Base-by-base conservation (phyloP, 2,329 filamentous ascomycete genomes). In the Colletotrichum graminicola region DNA sequence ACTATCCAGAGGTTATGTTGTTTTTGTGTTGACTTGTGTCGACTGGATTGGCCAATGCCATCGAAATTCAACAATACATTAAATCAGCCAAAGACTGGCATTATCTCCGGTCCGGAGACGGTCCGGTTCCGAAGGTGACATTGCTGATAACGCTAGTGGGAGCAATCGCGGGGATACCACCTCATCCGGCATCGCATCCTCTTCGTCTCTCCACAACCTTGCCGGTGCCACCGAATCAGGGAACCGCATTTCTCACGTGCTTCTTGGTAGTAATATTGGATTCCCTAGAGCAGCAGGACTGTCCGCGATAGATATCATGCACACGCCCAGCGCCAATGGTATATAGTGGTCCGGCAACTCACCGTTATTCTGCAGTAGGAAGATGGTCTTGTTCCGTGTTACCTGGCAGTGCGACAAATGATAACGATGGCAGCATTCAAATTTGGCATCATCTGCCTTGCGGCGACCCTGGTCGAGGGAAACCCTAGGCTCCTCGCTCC, bases 401-500 rank as follows among this genome's bases (percentile, higher is more conserved):
- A 14, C n/a, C 14, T 18, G 10, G 32, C 8, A 23, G 34, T 14
- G 26, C 14, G 16, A 18, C 3, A 34, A 26, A 21, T 2, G 5
- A 54, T 23, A 3, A 55, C 21, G 18, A 71, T 71, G 65, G 65
- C 45, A 29, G 36, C 51, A 32, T 39, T 67, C 6, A 68, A 59
- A 54, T 23, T 71, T 23, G 45, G 65, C 59, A 54, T 71, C 7
- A 16, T 68, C 14, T 71, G 65, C 41, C 47, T 71, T 21, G 54
- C 21, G 34, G 59, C 65, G 1, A n/a, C 34, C n/a, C 29, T 68
- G 32, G 65, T 34, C 6, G 32, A 59, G 16, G 68, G 51, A n/a
- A 55, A 21, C 36, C 49, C 65, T 2, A 55, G 65, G 49, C 26
- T 72, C 65, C 43, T 77, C 66, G 66, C 75, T n/a, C 78, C 77